Evolutionary conservation across 305 asterid genomes (phyloP), one percentile per base, ranked within the genome.

Genomic region (Rubia occidens): DNA sequence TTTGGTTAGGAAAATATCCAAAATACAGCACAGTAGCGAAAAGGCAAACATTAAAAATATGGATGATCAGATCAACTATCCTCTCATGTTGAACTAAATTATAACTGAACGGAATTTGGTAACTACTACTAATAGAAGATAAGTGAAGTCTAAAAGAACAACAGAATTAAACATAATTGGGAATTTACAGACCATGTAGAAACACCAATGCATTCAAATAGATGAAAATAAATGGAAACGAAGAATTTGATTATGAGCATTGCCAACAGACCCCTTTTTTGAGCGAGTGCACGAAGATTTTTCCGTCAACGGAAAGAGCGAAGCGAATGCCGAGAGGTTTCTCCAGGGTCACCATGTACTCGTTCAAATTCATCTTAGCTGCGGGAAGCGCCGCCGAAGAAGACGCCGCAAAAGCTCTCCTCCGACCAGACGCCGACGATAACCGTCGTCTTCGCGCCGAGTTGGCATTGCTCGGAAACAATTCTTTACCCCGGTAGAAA

Each of bases 311-410:
- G 8, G 97, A 86, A n/a, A 90, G 82, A 0, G 96, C 99, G 72
- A 90, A 94, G 20, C 95, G 95, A 69, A 90, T 87, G 39, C 99
- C 99, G 26, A 94, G 89, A 0, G 99, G 98, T 68, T 82, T 93
- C 69, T 88, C 89, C 55, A 90, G 89, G 67, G 86, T 85, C 76
- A 93, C 95, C 95, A 93, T 76, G 74, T 93, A 90, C 79, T 87
- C 95, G 61, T 88, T 90, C 83, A 88, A 75, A 80, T 90, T 90
- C 95, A 90, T 87, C 83, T 86, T 86, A 62, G 82, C 77, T 17
- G 81, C 78, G 11, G 82, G 66, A 21, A 39, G 26, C 9, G 72
- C 20, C 24, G 67, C 67, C 32, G 68, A 60, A 64, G 53, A 20
- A 6, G 90, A 76, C 88, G 68, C 75, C 18, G 84, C 84, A 14